Percentiles rank a stretch among this genome's conserved stretches.
Evolutionary conservation across 768 basidiomycete species (phyloP).

Genomic region (Mycena crocata): DNA sequence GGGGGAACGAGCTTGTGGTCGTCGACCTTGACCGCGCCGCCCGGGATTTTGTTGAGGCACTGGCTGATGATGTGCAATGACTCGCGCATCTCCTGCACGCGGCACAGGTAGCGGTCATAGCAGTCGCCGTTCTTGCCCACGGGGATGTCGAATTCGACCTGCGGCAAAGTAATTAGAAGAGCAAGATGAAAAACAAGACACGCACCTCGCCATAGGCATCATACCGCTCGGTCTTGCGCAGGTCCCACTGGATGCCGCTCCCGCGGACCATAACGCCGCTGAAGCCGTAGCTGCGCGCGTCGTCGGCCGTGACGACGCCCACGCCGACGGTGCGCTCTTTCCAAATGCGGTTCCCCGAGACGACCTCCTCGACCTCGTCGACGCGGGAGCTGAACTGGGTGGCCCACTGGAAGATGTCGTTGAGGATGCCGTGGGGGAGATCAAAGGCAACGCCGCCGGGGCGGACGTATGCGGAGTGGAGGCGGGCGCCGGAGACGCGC

Average conservation of each 20-base stretch:
- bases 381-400: slow-evolving; percentile 92
- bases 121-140: slow-evolving; percentile 97
- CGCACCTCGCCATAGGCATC: slow-evolving; percentile 94
- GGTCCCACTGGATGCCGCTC: slow-evolving; percentile 94
- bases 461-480: slow-evolving; percentile 97
- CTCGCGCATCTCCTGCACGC: slow-evolving; percentile 98
- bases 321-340: slow-evolving; percentile 93
- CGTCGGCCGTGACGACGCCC: slow-evolving; percentile 89
- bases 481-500: slow-evolving; percentile 96
- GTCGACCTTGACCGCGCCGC: slow-evolving; percentile 92
- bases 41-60: slow-evolving; percentile 97
- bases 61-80: slow-evolving; percentile 81
- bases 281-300: slow-evolving; percentile 94
- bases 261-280: slow-evolving; percentile 97
- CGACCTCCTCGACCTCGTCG: slow-evolving; percentile 98
- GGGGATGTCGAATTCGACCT: slow-evolving; percentile 98
- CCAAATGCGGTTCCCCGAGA: slow-evolving; percentile 98
- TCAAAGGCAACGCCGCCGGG: slow-evolving; percentile 99
- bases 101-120: slow-evolving; percentile 97
- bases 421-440: slow-evolving; percentile 96
- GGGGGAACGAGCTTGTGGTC: slow-evolving; percentile 98
- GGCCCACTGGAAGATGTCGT: slow-evolving; percentile 98
- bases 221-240: slow-evolving; percentile 92
- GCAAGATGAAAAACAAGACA: neutral
- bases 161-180: neutral